Evolutionary conservation across 164 flowering plant genomes (phyloP).

Genomic region (Chimonanthus salicifolius): DNA sequence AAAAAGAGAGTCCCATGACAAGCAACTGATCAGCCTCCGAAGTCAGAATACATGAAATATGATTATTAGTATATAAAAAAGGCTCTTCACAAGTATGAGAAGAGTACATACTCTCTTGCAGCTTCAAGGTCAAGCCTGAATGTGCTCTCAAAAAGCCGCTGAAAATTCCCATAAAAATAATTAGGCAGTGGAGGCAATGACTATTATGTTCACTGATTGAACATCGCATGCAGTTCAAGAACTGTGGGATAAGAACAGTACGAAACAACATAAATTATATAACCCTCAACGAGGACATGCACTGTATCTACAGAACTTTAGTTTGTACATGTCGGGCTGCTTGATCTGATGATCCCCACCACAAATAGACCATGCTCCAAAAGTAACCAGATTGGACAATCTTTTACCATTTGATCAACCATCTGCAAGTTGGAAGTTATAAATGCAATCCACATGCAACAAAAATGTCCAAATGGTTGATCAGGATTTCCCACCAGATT

Average conservation of each 20-base stretch:
- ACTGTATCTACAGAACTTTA: neutral
- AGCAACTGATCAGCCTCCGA: too few species aligned
- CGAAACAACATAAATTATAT: neutral
- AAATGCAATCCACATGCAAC: too few species aligned
- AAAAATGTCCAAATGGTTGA: neutral
- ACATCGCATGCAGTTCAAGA: neutral
- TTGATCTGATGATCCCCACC: neutral
- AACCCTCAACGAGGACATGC: neutral
- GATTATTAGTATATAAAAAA: neutral
- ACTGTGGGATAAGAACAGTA: neutral
- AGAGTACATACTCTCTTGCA: conserved; percentile 69
- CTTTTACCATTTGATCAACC: neutral
- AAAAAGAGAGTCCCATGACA: too few species aligned
- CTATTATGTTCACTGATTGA: neutral
- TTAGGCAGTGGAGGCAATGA: neutral
- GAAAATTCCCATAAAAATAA: conserved; percentile 17
- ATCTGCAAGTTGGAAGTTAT: neutral
- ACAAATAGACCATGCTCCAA: neutral
- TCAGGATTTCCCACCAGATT: neutral
- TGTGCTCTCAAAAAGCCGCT: conserved; percentile 92
- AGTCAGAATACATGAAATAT: neutral
- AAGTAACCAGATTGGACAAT: neutral
- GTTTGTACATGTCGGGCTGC: neutral
- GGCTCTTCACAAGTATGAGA: neutral
- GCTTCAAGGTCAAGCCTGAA: conserved; percentile 84